Evolutionary conservation across 139 green algal species (phyloP), one percentile per base, ranked within the genome.

Genomic region (Trebouxia sp.): DNA sequence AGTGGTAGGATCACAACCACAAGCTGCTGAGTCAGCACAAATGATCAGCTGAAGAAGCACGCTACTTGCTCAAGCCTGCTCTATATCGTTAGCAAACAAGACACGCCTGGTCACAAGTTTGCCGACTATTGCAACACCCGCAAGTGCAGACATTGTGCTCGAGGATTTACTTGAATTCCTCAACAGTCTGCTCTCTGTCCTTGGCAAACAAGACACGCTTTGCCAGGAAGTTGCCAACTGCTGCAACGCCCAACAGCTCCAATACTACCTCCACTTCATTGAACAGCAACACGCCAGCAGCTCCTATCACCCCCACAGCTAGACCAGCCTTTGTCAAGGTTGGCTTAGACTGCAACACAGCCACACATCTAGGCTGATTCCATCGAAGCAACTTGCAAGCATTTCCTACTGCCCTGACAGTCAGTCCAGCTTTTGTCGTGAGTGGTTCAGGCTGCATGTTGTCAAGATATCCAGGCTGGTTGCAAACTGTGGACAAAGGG

Each of bases 231-330:
- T 87, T 76, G 26, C 81, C 87, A 22, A 67, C 81, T 15, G 85
- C 87, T 65, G 85, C 35, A 17, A 87, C 41, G 28, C 85, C 87
- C 69, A 81, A 72, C 55, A 91, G 38, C 83, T 91, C 85, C 77
- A 91, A 48, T 6, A 90, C 48, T 22, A 87, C 41, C 74, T 89
- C 87, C 24, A 83, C 75, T 67, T 91, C 85, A 43, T 84, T 85
- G 83, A 91, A 86, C 1, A 91, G 53, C 39, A 90, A 24, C 4
- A 87, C 75, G 2, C 50, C 85, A 37, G 86, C 88, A 11, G 62
- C 86, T 8, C 51, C 84, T 11, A 87, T 9, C 11, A 75, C 88
- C 1, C 53, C 84, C 51, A 78, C 74, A 24, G 82, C 85, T 47
- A 91, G 62, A 24, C 65, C 53, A 7, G 67, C 84, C 80, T 91